Evolutionary conservation across 2,329 filamentous ascomycete species (phyloP).

Genomic region (Stagonosporopsis vannaccii): DNA sequence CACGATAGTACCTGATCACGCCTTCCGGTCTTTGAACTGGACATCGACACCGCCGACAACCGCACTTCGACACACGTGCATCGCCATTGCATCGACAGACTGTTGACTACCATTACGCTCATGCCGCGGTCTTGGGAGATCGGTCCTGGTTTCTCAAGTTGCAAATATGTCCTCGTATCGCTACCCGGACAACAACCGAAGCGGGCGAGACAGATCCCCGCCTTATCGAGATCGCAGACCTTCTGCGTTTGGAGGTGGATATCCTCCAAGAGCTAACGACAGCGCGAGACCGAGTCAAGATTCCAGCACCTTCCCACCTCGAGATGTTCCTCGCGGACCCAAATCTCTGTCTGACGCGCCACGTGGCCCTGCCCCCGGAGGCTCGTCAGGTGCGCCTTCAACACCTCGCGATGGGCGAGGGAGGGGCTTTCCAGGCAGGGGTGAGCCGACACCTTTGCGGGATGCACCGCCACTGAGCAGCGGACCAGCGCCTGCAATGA

Average conservation of each 20-base stretch:
- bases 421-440: constrained; percentile 64
- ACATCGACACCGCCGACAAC: not conserved
- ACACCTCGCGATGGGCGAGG: constrained; percentile 64
- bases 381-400: constrained; percentile 41
- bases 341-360: constrained; percentile 76
- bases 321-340: constrained; percentile 80
- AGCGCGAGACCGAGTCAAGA: constrained; percentile 39
- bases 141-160: not conserved
- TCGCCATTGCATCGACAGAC: not conserved
- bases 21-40: not conserved
- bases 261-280: constrained; percentile 58
- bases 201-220: constrained; percentile 54
- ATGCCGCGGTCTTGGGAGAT: constrained; percentile 10
- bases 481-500: constrained; percentile 30
- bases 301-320: constrained; percentile 36
- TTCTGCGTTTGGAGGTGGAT: constrained; percentile 65
- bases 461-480: constrained; percentile 59
- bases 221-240: constrained; percentile 71
- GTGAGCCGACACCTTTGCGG: constrained; percentile 69
- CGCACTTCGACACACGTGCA: not conserved
- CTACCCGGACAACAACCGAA: constrained; percentile 47
- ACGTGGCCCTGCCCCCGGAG: constrained; percentile 47
- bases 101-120: not conserved
- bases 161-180: constrained; percentile 45
- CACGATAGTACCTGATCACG: not conserved